Percentiles rank a stretch among this genome's conserved stretches.
Evolutionary conservation across 2,329 filamentous ascomycete species (phyloP).

Genomic region (Colletotrichum chrysophilum): DNA sequence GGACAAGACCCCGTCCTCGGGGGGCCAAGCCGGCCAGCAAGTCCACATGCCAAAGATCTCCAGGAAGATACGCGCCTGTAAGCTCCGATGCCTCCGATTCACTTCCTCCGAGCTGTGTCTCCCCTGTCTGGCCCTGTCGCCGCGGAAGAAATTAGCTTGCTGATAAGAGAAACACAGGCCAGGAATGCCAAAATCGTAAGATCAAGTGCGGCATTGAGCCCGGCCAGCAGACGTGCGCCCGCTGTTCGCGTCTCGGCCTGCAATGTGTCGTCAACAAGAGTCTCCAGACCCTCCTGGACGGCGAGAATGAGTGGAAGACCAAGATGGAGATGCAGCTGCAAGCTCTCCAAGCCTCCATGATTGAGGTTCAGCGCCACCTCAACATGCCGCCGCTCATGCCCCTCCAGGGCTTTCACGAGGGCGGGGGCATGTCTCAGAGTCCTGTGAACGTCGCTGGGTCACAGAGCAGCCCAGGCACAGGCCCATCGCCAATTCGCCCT

Average conservation of each 20-base stretch:
- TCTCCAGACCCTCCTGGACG: slow-evolving; percentile 59
- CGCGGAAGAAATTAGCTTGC: not conserved
- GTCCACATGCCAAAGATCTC: slow-evolving; percentile 32
- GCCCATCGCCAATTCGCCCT: slow-evolving; percentile 23
- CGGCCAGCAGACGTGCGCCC: slow-evolving; percentile 49
- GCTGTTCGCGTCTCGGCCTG: slow-evolving; percentile 54
- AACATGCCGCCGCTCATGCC: slow-evolving; percentile 18
- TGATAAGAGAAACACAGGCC: slow-evolving; percentile 25
- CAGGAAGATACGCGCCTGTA: slow-evolving; percentile 36
- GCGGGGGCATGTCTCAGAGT: slow-evolving; percentile 15
- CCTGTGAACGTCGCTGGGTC: slow-evolving; percentile 7
- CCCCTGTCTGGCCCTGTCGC: not conserved
- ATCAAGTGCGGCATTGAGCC: slow-evolving; percentile 57
- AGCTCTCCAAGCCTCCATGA: slow-evolving; percentile 28
- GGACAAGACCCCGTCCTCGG: slow-evolving; percentile 19
- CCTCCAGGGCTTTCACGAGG: not conserved
- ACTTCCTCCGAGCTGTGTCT: not conserved
- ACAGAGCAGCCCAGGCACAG: slow-evolving; percentile 21
- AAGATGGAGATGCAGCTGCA: slow-evolving; percentile 32
- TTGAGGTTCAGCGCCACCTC: slow-evolving; percentile 29
- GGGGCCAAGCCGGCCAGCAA: not conserved
- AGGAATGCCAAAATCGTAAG: slow-evolving; percentile 58
- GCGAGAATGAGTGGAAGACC: slow-evolving; percentile 51
- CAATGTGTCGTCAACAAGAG: slow-evolving; percentile 61
- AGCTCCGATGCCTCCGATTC: slow-evolving; percentile 14